phyloP scores from a whole-genome alignment of 331 rosid genomes.

The Quercus phellos region DNA sequence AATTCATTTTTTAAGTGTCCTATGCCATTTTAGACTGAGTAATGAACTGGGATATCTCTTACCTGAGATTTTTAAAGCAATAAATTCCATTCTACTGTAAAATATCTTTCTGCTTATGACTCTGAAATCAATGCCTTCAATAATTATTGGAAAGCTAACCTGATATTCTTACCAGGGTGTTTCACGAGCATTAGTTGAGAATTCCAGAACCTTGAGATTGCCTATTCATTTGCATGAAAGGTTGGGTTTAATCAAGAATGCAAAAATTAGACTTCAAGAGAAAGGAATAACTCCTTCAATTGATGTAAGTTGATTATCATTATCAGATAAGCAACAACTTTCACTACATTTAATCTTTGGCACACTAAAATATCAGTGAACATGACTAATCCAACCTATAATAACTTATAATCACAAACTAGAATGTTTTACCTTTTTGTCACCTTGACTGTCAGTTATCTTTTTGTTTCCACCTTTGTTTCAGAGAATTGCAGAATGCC shows the following conservation, averaged over 20 bases:
- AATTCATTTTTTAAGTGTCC: neutral
- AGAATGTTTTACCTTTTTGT: neutral
- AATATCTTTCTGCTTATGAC: neutral
- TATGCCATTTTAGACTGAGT: neutral
- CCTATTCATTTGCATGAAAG: slow-evolving; percentile 88
- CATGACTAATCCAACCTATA: slow-evolving; percentile 8
- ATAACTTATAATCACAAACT: neutral
- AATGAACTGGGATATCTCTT: neutral
- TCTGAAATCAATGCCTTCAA: neutral
- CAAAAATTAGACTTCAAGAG: slow-evolving; percentile 67
- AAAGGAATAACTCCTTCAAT: slow-evolving; percentile 87
- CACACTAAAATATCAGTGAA: neutral
- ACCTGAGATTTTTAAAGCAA: neutral
- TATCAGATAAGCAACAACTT: slow-evolving; percentile 1
- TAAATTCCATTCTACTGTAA: neutral
- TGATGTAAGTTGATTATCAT: slow-evolving; percentile 59
- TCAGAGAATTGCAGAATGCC: slow-evolving; percentile 79
- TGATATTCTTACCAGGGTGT: slow-evolving; percentile 55
- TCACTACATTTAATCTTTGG: slow-evolving; percentile 6
- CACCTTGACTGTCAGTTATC: slow-evolving; percentile 1
- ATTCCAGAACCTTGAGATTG: slow-evolving; percentile 83
- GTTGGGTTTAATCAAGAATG: slow-evolving; percentile 77
- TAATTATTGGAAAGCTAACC: neutral
- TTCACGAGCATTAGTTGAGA: slow-evolving; percentile 83
- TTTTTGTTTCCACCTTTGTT: slow-evolving; percentile 11